phyloP scores from a whole-genome alignment of 495 filamentous ascomycete genomes.

The Xylaria intraflava region DNA sequence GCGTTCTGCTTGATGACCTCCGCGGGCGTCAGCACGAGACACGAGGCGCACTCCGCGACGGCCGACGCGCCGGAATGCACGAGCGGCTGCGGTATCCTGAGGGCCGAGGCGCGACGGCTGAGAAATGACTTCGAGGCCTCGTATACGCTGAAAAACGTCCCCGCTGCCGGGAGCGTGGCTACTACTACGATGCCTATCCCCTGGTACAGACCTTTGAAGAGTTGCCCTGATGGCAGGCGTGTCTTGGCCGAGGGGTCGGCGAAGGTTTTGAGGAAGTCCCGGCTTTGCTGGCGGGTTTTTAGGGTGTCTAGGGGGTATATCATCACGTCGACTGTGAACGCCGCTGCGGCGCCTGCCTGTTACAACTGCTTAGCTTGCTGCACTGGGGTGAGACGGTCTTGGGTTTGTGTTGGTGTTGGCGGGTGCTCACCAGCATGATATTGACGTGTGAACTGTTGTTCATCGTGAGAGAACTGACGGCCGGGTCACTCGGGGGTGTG shows the following conservation, averaged over 20 bases:
- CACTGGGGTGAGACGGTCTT: neutral
- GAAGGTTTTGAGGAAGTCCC: conserved; percentile 53
- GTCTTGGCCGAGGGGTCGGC: conserved; percentile 51
- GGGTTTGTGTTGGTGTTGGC: neutral
- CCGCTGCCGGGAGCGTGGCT: conserved; percentile 80
- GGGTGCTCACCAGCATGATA: conserved; percentile 31
- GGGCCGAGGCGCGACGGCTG: conserved; percentile 20
- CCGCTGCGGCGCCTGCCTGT: conserved; percentile 75
- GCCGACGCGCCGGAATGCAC: conserved; percentile 67
- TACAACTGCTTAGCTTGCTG: neutral
- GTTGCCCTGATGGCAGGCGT: conserved; percentile 38
- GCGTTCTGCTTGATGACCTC: conserved; percentile 94
- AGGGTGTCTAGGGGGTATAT: conserved; percentile 81
- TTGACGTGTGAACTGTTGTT: conserved; percentile 29
- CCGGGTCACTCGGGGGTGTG: no score
- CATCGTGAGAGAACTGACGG: conserved; percentile 9
- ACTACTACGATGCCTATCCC: conserved; percentile 82
- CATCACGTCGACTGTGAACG: conserved; percentile 71
- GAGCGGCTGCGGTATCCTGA: conserved; percentile 52
- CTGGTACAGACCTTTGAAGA: conserved; percentile 78
- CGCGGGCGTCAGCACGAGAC: conserved; percentile 77
- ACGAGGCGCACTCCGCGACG: conserved; percentile 71
- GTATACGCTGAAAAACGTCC: conserved; percentile 86
- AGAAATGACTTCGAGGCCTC: conserved; percentile 62
- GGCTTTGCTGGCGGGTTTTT: conserved; percentile 78